Evolutionary conservation across 371 early-diverging fungal species (phyloP), one percentile per base, ranked within the genome.

Genomic region (Fennellomyces sp.): DNA sequence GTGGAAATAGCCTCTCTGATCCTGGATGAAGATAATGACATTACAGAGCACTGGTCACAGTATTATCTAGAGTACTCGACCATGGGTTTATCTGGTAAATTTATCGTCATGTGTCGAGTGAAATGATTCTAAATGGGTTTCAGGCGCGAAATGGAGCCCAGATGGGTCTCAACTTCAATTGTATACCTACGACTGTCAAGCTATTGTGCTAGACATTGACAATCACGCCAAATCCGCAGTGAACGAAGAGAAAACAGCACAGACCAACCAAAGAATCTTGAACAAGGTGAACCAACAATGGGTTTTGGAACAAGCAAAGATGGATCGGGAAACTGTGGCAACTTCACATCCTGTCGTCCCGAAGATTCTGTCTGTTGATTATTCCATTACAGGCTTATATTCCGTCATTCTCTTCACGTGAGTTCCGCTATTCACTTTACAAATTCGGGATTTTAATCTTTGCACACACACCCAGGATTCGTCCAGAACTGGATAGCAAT

Each of bases 231-330:
- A 23, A 13, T 12, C 47, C n/a, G 28, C 42, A 21, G 33, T 21
- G 7, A 31, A 39, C n/a, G 53, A 33, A 17, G 10, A 8, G 1
- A 26, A 25, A 48, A 50, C 64, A 13, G 21, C 12, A n/a, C 19
- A n/a, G 25, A 23, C 52, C 33, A 63, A 50, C 41, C 15, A 49
- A 21, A 36, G 39, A 13, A 30, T 63, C 11, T 25, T 51, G 30
- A 52, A 26, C 19, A 57, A 58, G 36, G 42, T 45, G 5, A 57
- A 30, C 13, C 64, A 63, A 23, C 64, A 63, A 28, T 51, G 58
- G 52, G 25, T 30, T 12, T 42, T 58, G 19, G 58, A 58, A 29
- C 38, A 52, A 29, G 36, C 36, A 12, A 53, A 48, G 10, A 38
- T 52, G 31, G 64, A 63, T 36, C 25, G 36, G n/a, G 64, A 58